These are phyloP conservation scores for Pseudopyricularia javanii DNA, from an alignment of 2,329 filamentous ascomycete genomes.

Conservation along the genomic window DNA sequence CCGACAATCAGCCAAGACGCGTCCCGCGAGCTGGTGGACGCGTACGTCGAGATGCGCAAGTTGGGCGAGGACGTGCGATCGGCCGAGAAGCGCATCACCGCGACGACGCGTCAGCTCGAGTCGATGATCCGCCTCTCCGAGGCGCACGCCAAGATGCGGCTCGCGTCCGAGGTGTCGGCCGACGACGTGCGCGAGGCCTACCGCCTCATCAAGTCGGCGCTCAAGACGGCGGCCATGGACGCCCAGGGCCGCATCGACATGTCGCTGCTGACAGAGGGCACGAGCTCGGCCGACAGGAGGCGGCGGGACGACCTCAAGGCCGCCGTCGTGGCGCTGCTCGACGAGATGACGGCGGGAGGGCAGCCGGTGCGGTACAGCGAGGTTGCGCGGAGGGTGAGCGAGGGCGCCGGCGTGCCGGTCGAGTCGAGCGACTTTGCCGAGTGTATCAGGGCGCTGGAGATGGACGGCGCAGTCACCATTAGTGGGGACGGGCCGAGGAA, in stretches of 20 bases:
- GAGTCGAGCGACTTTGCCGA: conserved; percentile 76
- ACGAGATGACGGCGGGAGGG: conserved; percentile 61
- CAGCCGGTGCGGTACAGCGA: conserved; percentile 68
- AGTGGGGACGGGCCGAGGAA: conserved; percentile 75
- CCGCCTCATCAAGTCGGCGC: conserved; percentile 79
- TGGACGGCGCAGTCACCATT: conserved; percentile 71
- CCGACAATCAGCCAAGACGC: conserved; percentile 71
- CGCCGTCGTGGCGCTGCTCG: conserved; percentile 61
- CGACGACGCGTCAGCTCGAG: conserved; percentile 91
- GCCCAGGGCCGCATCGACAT: conserved; percentile 90
- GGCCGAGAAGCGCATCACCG: conserved; percentile 90
- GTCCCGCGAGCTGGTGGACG: conserved; percentile 68
- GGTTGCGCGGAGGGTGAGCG: conserved; percentile 58
- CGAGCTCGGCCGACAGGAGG: conserved; percentile 73
- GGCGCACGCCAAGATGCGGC: conserved; percentile 95
- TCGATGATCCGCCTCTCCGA: conserved; percentile 96
- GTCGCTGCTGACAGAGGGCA: conserved; percentile 90
- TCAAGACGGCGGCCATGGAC: conserved; percentile 97
- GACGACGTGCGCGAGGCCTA: conserved; percentile 84
- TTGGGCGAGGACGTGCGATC: conserved; percentile 79
- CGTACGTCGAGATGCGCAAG: conserved; percentile 91
- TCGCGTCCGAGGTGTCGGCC: conserved; percentile 62
- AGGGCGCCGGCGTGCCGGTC: conserved; percentile 57
- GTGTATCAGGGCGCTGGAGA: conserved; percentile 66
- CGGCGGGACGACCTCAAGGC: conserved; percentile 74